Conservation (phyloP, 228 moss, liverwort and hornwort species). For the Sphagnum fallax region DNA sequence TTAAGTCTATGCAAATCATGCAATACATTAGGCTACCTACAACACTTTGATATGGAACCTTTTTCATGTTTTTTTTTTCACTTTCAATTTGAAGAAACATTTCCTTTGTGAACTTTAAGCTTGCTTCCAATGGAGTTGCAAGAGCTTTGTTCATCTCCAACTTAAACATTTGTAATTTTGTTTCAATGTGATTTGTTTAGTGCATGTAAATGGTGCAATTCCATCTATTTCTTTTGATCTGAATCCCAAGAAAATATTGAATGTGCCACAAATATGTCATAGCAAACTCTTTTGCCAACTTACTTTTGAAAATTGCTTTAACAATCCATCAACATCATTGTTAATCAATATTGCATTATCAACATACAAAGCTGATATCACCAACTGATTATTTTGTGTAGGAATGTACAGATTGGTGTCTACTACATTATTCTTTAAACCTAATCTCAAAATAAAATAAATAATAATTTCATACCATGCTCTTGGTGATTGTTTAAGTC, state of each 20-base stretch:
- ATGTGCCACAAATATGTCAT: background rate
- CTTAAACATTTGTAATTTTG: background rate
- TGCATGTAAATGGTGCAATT: background rate
- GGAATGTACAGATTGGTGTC: background rate
- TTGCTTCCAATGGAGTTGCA: too few species aligned
- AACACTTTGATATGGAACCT: too few species aligned
- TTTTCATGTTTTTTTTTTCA: too few species aligned
- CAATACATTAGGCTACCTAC: too few species aligned
- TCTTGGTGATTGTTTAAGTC: background rate
- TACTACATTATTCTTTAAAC: background rate
- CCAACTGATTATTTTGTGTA: background rate
- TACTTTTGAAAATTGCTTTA: background rate
- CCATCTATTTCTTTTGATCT: background rate
- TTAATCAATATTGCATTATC: background rate
- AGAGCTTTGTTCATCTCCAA: too few species aligned
- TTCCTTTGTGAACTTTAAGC: too few species aligned
- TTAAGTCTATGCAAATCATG: too few species aligned
- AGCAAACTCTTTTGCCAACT: background rate
- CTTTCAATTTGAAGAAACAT: too few species aligned
- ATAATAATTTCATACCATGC: background rate
- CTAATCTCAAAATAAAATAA: background rate
- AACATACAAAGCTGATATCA: background rate
- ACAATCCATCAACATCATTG: background rate
- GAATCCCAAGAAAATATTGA: background rate
- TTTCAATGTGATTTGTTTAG: background rate